Base-by-base conservation (phyloP, 306 rosid genomes). In the Benincasa hispida region DNA sequence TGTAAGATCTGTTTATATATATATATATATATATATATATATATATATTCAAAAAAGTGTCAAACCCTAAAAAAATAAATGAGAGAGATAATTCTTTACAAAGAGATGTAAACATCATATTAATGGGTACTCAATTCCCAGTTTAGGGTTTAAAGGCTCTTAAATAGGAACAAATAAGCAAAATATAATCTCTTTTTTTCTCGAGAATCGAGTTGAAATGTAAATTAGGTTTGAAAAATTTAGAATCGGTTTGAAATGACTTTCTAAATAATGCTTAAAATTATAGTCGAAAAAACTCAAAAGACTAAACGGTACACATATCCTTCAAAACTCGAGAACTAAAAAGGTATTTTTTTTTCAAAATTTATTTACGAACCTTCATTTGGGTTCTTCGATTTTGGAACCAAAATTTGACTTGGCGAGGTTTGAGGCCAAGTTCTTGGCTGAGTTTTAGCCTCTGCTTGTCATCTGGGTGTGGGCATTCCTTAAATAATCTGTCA, bases 391-490 rank as follows among this genome's bases (percentile, higher is more conserved):
- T 86, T 6, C 98, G 92, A 84, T 94, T 94, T 83, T 94, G 98
- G 79, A 94, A 91, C 98, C 98, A 94, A 81, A 94, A 94, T 85
- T 94, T 94, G 57, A 94, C 98, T 82, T 94, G 97, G 73, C 98
- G 92, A 5, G 97, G 98, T 77, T 91, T 94, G 8, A 94, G 88
- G 7, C 95, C 92, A 0, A 91, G 82, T 0, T 94, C 98, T 73
- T 87, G 91, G 79, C 97, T 91, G 47, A 94, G 88, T 69, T 85
- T 94, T 77, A 81, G 37, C 87, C 97, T 87, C 50, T 94, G 98
- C 86, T 94, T 94, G 79, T 93, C 98, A 79, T 93, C 98, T 42
- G 98, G 98, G 89, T 93, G 98, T 18, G 96, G 98, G 77, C 94
- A 94, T 83, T 94, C 96, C 89, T 90, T 94, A 47, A 94, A 94